Base-by-base conservation (phyloP, 495 filamentous ascomycete genomes). In the Penicillium nucicola region DNA sequence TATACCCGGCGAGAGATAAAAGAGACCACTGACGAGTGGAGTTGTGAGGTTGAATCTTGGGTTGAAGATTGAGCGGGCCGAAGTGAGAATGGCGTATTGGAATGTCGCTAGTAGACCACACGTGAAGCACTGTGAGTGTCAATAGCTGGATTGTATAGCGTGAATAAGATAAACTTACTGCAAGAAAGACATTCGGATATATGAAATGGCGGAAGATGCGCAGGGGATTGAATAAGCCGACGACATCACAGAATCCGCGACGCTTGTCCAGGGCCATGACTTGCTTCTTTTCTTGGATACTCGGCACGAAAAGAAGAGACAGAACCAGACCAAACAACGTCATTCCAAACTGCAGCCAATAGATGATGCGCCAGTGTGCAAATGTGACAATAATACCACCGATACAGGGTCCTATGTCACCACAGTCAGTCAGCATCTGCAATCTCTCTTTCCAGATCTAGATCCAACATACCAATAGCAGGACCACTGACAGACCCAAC, bases 1-100 rank as follows among this genome's bases (percentile, higher is more conserved):
- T 34, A 75, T 75, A 14, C 86, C 86, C 0, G 87, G 87, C 1
- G 87, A 83, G 20, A 91, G 82, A 60, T 88, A 91, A 72, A 91
- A 89, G 12, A 91, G 77, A 4, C 85, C 86, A 35, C 75, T 75
- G 55, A 85, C 77, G n/a, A 89, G 73, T 3, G 85, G 84, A 5
- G 84, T 74, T 18, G 77, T 79, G 9, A 91, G 77, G 55, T 84
- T 56, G 70, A 89, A 90, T 15, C 86, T 79, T 2, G 86, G 85
- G 60, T 89, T 88, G 34, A 91, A 73, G 20, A 89, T 81, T 56
- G 85, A 82, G 42, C 85, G 84, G 54, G 86, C 86, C 15, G 85
- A 86, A 15, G 85, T 88, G 19, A 89, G 77, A 15, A 89, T 68
- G 18, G 71, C 75, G 59, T 89, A 90, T 80, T 85, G 84, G 57